Conservation (phyloP, 495 filamentous ascomycete species). For the Penicillium fimorum region DNA sequence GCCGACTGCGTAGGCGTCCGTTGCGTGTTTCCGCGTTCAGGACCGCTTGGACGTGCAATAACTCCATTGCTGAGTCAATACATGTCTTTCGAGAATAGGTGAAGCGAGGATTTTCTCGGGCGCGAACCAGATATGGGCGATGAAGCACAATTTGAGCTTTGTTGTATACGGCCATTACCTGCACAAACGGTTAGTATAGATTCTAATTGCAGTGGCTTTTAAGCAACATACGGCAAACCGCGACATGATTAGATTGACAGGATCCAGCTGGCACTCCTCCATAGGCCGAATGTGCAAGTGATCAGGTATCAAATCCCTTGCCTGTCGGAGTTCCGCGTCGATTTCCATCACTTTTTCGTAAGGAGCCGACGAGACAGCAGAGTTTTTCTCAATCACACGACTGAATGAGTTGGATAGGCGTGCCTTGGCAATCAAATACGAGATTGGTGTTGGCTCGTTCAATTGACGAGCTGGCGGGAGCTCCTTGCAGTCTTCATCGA, state of each 20-base stretch:
- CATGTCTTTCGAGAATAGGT: constrained; percentile 80
- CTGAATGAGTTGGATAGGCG: constrained; percentile 63
- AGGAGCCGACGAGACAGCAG: constrained; percentile 43
- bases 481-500: constrained; percentile 71
- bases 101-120: constrained; percentile 77
- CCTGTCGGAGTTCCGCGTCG: constrained; percentile 72
- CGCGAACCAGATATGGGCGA: constrained; percentile 74
- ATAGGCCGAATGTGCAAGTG: constrained; percentile 74
- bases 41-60: constrained; percentile 72
- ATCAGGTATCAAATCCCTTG: constrained; percentile 68
- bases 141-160: constrained; percentile 88
- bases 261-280: constrained; percentile 74
- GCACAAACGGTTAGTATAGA: constrained; percentile 14
- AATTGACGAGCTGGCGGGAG: constrained; percentile 73
- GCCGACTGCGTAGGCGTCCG: constrained; percentile 69
- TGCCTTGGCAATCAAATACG: constrained; percentile 82
- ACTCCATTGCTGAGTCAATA: constrained; percentile 80
- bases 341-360: constrained; percentile 87
- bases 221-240: constrained; percentile 59
- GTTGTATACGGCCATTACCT: constrained; percentile 83
- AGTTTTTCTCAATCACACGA: constrained; percentile 54
- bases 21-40: constrained; percentile 71
- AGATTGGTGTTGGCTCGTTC: constrained; percentile 79
- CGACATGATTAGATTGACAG: constrained; percentile 78
- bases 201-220: not conserved